phyloP scores from a whole-genome alignment of 2,329 filamentous ascomycete genomes.

The Pseudogymnoascus sp. region DNA sequence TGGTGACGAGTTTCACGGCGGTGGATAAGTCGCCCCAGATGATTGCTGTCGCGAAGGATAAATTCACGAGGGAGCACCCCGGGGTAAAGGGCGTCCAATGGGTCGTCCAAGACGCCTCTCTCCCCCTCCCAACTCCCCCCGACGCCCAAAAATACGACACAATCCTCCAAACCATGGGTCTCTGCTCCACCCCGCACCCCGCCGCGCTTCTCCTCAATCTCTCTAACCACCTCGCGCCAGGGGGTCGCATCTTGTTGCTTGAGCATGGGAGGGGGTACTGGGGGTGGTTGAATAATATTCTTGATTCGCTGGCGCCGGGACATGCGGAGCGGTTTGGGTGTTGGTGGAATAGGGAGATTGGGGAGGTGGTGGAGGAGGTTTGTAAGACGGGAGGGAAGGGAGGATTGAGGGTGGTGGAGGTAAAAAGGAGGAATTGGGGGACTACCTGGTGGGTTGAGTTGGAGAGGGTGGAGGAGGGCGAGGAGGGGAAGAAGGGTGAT shows the following conservation, averaged over 20 bases:
- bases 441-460: conserved; percentile 54
- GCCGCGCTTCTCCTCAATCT: conserved; percentile 45
- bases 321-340: conserved; percentile 56
- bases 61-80: conserved; percentile 39
- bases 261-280: conserved; percentile 54
- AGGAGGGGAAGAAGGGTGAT: background rate
- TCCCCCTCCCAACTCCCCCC: conserved; percentile 21
- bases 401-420: conserved; percentile 47
- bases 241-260: conserved; percentile 51
- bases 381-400: background rate
- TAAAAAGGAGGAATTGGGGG: conserved; percentile 46
- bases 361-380: conserved; percentile 44
- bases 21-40: conserved; percentile 54
- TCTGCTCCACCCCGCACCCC: conserved; percentile 54
- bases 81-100: conserved; percentile 35
- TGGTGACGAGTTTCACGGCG: conserved; percentile 50
- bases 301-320: conserved; percentile 46
- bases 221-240: conserved; percentile 43
- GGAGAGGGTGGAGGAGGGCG: conserved; percentile 16
- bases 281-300: conserved; percentile 44
- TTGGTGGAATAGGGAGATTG: conserved; percentile 61
- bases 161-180: conserved; percentile 54
- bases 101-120: conserved; percentile 25
- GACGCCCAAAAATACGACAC: conserved; percentile 44
- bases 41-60: conserved; percentile 48